Base-by-base conservation (phyloP, 371 early-diverging fungal species). In the Phascolomyces articulosus region DNA sequence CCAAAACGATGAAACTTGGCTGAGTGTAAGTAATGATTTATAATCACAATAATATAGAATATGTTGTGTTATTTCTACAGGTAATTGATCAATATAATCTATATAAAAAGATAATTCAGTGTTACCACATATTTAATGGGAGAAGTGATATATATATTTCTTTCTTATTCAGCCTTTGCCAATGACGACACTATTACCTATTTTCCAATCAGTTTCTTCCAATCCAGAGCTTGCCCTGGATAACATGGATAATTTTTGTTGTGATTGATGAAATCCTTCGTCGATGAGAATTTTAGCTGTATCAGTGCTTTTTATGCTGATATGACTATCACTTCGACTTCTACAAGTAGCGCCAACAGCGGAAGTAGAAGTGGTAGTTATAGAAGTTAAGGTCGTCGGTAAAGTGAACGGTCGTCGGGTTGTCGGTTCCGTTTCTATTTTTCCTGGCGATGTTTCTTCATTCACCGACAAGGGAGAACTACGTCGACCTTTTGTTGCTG, bases 251-350 rank as follows among this genome's bases (percentile, higher is more conserved):
- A 41, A 21, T 51, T 67, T 61, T 40, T 61, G 68, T 55, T 65
- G 59, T 0, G 68, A 48, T 38, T 68, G 68, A 41, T 68, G 68
- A 29, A 68, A 68, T n/a, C 68, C 68, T 47, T 68, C 68, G 26
- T 68, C 68, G 29, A 68, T 68, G 31, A 44, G 68, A 11, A 58
- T 23, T 38, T 38, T 57, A 24, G 6, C 34, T 0, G 55, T 31
- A 20, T 20, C 54, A 23, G 18, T 63, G 28, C 55, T 41, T 18
- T 48, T 2, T 27, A 28, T 63, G 47, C 56, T 63, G 21, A 29
- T 15, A 23, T 16, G 21, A 49, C 62, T 48, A n/a, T 27, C 47
- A 18, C 34, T 21, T 51, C 26, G 49, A 20, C 18, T 40, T 15
- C 24, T 28, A 24, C 47, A 13, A 34, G 51, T 20, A 34, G 9